Conservation (phyloP, 768 basidiomycete genomes). For the Punctularia strigosozonata region DNA sequence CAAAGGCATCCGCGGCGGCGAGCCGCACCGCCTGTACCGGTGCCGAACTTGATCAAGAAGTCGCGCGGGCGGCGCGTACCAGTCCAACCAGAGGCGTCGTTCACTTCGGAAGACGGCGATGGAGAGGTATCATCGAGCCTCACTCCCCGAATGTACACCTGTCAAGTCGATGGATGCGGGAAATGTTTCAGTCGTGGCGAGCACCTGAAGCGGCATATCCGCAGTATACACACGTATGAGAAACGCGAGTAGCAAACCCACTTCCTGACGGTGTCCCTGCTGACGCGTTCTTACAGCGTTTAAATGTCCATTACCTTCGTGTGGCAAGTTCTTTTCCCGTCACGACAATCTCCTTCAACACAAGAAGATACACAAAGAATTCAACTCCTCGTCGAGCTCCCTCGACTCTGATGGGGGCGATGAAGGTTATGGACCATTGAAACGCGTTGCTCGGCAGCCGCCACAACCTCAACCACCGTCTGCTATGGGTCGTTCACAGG, state of each 20-base stretch:
- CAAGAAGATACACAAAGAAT: slow-evolving; percentile 62
- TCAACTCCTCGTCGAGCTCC: slow-evolving; percentile 4
- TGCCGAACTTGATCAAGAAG: slow-evolving; percentile 72
- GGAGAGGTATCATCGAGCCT: no score
- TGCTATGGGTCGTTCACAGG: no score
- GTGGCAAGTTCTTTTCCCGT: slow-evolving; percentile 75
- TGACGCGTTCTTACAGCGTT: slow-evolving; percentile 39
- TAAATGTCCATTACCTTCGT: slow-evolving; percentile 68
- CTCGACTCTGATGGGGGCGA: no score
- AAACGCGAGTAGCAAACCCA: slow-evolving; percentile 54
- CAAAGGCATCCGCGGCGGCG: slow-evolving; percentile 12
- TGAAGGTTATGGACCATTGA: no score
- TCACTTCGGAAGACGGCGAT: no score
- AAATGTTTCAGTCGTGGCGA: slow-evolving; percentile 85
- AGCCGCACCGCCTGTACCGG: slow-evolving; percentile 51
- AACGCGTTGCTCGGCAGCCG: no score
- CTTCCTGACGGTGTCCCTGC: slow-evolving; percentile 2
- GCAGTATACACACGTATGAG: slow-evolving; percentile 85
- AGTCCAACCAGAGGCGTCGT: slow-evolving; percentile 1
- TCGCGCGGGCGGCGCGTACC: slow-evolving; percentile 71
- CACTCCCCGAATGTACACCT: slow-evolving; percentile 44
- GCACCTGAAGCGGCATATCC: slow-evolving; percentile 81
- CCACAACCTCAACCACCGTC: no score
- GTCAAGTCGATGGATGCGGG: slow-evolving; percentile 72
- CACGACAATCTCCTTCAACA: slow-evolving; percentile 87